These are phyloP conservation scores for Fennellomyces sp. DNA, from an alignment of 371 early-diverging fungal genomes.

Conservation along the genomic window DNA sequence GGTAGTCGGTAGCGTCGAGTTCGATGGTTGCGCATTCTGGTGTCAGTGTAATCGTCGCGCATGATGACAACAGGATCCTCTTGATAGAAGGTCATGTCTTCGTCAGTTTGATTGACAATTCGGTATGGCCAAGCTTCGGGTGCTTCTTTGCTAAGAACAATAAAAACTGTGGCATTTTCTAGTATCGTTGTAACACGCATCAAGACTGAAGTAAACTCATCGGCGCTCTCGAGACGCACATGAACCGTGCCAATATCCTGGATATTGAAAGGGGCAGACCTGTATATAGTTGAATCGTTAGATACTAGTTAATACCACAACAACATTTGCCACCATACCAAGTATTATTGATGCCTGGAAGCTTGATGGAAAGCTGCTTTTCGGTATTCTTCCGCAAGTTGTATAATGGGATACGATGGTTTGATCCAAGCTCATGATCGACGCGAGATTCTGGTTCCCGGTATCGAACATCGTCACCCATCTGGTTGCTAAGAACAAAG, in stretches of 20 bases:
- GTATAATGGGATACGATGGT: conserved; percentile 70
- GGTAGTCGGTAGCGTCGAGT: conserved; percentile 62
- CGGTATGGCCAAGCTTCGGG: conserved; percentile 88
- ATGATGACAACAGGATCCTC: conserved; percentile 46
- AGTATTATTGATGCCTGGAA: conserved; percentile 71
- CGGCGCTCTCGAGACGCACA: conserved; percentile 72
- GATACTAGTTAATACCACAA: too few relatives aligned
- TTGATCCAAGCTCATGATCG: conserved; percentile 53
- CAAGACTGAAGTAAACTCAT: conserved; percentile 58
- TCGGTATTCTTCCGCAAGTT: conserved; percentile 65
- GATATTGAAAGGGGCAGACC: conserved; percentile 90
- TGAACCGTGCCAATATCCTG: conserved; percentile 86
- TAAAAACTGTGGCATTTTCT: conserved; percentile 90
- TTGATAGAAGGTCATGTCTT: conserved; percentile 84
- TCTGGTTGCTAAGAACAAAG: conserved; percentile 87
- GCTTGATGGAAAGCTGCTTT: conserved; percentile 70
- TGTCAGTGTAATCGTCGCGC: conserved; percentile 34
- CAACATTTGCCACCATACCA: too few relatives aligned
- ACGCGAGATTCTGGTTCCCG: conserved; percentile 70
- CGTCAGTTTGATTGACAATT: conserved; percentile 85
- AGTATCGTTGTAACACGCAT: conserved; percentile 78
- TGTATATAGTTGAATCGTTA: conserved; percentile 13
- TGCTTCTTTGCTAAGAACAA: conserved; percentile 76
- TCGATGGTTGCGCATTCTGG: conserved; percentile 21
- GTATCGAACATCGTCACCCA: conserved; percentile 71